A percentile compares a stretch with the other conserved stretches of the same genome.
These are phyloP conservation scores for Curvularia spicifera DNA, from an alignment of 2,329 filamentous ascomycete species.

Conservation along the genomic window DNA sequence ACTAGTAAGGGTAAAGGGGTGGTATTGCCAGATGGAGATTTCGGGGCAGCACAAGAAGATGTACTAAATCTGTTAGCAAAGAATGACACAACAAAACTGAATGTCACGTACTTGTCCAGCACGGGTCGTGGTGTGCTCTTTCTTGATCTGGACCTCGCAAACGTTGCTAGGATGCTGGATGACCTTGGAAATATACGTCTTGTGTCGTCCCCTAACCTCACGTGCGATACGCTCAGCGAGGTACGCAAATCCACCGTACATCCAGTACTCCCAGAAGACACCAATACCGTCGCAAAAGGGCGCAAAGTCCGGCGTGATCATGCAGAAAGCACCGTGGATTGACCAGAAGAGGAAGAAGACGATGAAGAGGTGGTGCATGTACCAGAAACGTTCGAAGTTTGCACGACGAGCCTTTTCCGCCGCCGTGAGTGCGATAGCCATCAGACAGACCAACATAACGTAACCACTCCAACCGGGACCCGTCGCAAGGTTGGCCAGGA, in stretches of 20 bases:
- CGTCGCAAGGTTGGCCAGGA: conserved; percentile 77
- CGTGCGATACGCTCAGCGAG: conserved; percentile 79
- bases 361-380: conserved; percentile 86
- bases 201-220: conserved; percentile 79
- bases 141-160: conserved; percentile 91
- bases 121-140: conserved; percentile 80
- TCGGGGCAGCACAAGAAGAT: conserved; percentile 89
- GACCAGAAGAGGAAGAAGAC: conserved; percentile 91
- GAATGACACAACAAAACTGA: background rate
- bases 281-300: conserved; percentile 79
- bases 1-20: conserved; percentile 84
- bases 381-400: conserved; percentile 91
- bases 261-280: conserved; percentile 91
- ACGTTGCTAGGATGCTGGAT: conserved; percentile 89
- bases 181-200: conserved; percentile 86
- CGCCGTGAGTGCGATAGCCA: conserved; percentile 79
- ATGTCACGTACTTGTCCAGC: conserved; percentile 65
- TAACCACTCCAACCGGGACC: conserved; percentile 88
- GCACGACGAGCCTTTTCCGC: conserved; percentile 77
- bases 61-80: conserved; percentile 58
- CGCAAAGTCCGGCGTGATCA: conserved; percentile 84
- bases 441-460: conserved; percentile 79
- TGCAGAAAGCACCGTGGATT: conserved; percentile 87
- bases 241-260: conserved; percentile 82
- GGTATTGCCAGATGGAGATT: conserved; percentile 86